Percentiles rank a stretch among this genome's conserved stretches.
Evolutionary conservation across 2,329 filamentous ascomycete species (phyloP).

Genomic region (Intubia oerlemansii): DNA sequence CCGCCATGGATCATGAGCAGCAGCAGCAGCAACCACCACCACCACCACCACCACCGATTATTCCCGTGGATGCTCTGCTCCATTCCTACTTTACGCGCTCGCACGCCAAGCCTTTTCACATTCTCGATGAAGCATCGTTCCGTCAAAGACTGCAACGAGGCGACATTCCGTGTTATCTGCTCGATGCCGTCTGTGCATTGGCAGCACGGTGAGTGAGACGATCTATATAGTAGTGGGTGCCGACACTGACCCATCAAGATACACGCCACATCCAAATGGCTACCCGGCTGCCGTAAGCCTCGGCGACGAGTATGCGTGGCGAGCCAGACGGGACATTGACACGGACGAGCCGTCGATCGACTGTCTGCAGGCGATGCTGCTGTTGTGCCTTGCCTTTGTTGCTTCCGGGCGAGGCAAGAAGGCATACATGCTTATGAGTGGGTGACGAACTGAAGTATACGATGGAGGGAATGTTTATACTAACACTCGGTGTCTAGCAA

Average conservation of each 20-base stretch:
- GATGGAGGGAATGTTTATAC: too few species aligned
- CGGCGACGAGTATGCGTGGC: conserved; percentile 52
- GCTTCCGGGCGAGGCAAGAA: conserved; percentile 65
- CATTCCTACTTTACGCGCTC: conserved; percentile 64
- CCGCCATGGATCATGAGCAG: too few species aligned
- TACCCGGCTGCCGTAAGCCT: conserved; percentile 45
- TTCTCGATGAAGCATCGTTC: conserved; percentile 57
- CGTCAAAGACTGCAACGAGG: conserved; percentile 50
- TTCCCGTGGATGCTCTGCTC: conserved; percentile 40
- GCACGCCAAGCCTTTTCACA: conserved; percentile 64
- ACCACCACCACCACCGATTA: too few species aligned
- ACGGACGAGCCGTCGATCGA: conserved; percentile 67
- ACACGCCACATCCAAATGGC: conserved; percentile 44
- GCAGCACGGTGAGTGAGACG: conserved; percentile 32
- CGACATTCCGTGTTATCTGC: conserved; percentile 35
- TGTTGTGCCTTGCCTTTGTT: conserved; percentile 56
- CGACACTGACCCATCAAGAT: too few species aligned
- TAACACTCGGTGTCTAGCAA: conserved; percentile 34
- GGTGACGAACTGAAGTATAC: too few species aligned
- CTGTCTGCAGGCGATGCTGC: conserved; percentile 50
- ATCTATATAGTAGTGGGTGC: too few species aligned
- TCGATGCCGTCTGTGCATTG: conserved; percentile 37
- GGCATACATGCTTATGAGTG: conserved; percentile 71
- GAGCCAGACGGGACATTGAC: conserved; percentile 49
- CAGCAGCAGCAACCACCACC: too few species aligned